These are phyloP conservation scores for Boletales sp. DNA, from an alignment of 768 basidiomycete species.

Conservation along the genomic window DNA sequence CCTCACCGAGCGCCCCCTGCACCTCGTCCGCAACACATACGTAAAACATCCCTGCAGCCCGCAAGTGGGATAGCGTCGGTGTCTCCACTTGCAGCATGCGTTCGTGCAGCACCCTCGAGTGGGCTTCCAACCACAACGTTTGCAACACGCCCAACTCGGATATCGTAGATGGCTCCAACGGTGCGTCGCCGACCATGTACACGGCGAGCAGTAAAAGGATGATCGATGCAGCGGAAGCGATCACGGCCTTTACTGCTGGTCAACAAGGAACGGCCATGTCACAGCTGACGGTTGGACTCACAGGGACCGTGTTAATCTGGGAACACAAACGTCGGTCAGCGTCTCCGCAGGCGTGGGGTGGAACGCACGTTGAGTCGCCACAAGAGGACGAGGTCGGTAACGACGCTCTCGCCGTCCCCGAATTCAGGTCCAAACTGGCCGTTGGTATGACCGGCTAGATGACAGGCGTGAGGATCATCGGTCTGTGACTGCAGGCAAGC, in stretches of 20 bases:
- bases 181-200: neutral
- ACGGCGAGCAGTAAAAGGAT: neutral
- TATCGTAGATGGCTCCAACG: neutral
- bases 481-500: neutral
- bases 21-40: neutral
- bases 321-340: neutral
- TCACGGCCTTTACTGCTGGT: neutral
- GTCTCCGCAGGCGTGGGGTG: neutral
- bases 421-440: neutral
- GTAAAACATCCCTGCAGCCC: neutral
- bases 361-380: neutral
- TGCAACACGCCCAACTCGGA: neutral
- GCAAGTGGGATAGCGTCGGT: neutral
- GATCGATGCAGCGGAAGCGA: neutral
- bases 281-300: neutral
- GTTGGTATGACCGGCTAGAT: neutral
- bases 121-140: neutral
- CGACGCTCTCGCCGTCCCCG: neutral
- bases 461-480: too few relatives aligned
- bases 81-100: neutral
- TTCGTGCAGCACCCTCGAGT: neutral
- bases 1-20: neutral
- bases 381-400: neutral
- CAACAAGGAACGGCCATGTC: neutral
- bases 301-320: neutral